Evolutionary conservation across 2,329 filamentous ascomycete species (phyloP).

Genomic region (Cladosporium velox): DNA sequence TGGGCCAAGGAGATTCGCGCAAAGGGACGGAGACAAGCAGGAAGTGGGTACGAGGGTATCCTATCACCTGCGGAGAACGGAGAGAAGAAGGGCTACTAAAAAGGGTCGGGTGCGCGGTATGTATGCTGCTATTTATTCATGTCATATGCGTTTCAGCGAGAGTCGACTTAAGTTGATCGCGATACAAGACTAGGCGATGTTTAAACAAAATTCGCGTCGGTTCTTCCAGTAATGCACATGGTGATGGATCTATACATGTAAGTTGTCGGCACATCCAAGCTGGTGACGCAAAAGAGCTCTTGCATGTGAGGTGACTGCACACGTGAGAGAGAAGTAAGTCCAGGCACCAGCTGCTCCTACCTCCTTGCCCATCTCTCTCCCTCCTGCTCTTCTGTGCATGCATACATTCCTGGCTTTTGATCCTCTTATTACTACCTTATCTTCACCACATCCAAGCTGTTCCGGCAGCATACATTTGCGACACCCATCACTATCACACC

Average conservation of each 20-base stretch:
- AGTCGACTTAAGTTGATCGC: not conserved
- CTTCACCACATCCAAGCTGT: not conserved
- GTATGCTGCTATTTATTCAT: constrained; percentile 13
- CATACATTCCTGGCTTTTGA: not conserved
- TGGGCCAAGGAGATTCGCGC: constrained; percentile 60
- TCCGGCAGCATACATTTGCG: not conserved
- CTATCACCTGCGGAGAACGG: constrained; percentile 27
- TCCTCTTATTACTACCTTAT: not conserved
- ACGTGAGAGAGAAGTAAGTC: not conserved
- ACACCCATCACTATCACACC: not conserved
- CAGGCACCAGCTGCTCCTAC: not conserved
- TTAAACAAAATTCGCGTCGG: not conserved
- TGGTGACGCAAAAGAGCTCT: not conserved
- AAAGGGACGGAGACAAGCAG: constrained; percentile 12
- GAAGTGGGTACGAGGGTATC: constrained; percentile 16
- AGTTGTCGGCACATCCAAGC: not conserved
- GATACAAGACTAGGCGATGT: not conserved
- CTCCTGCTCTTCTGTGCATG: not conserved
- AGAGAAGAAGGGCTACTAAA: constrained; percentile 24
- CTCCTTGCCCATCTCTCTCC: not conserved
- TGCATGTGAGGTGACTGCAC: not conserved
- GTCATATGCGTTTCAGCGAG: constrained; percentile 7
- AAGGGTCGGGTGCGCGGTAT: not conserved
- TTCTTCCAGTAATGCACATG: not conserved
- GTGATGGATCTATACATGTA: not conserved